A percentile compares a stretch with the other conserved stretches of the same genome.
Conservation (phyloP, 2,329 filamentous ascomycete species). For the Fusarium sp. region DNA sequence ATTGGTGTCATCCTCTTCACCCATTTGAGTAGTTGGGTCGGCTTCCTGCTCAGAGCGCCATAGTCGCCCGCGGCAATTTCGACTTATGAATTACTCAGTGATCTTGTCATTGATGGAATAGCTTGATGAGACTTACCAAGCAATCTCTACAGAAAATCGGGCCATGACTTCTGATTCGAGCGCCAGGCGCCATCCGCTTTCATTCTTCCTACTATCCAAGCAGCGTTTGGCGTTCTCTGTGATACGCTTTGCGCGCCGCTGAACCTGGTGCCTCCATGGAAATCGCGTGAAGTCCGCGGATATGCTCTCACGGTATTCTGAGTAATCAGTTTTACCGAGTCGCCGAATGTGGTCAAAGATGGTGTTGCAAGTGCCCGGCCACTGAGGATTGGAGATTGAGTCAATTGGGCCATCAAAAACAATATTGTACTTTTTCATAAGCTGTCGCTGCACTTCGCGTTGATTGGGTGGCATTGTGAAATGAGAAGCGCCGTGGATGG, state of each 20-base stretch:
- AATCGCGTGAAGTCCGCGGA: neutral
- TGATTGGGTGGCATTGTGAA: neutral
- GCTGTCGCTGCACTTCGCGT: neutral
- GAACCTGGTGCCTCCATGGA: neutral
- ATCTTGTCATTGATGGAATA: neutral
- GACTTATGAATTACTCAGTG: neutral
- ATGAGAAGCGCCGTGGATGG: too few relatives aligned
- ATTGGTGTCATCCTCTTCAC: too few relatives aligned
- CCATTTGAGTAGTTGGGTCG: too few relatives aligned
- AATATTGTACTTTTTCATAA: neutral
- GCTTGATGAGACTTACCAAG: neutral
- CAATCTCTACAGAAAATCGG: neutral
- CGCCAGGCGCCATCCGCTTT: neutral
- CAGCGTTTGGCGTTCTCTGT: neutral
- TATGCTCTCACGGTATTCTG: neutral
- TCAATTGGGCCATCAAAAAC: neutral
- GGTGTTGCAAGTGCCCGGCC: neutral
- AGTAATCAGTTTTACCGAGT: neutral
- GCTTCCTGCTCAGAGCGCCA: slow-evolving; percentile 2
- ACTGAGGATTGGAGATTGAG: neutral
- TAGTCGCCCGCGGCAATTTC: neutral
- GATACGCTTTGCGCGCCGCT: neutral
- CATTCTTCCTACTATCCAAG: neutral
- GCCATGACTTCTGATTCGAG: neutral
- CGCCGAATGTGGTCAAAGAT: neutral